A percentile compares a stretch with the other conserved stretches of the same genome.
Conservation (phyloP, 352 stramenopile species). For the Globisporangium uncinulatum region DNA sequence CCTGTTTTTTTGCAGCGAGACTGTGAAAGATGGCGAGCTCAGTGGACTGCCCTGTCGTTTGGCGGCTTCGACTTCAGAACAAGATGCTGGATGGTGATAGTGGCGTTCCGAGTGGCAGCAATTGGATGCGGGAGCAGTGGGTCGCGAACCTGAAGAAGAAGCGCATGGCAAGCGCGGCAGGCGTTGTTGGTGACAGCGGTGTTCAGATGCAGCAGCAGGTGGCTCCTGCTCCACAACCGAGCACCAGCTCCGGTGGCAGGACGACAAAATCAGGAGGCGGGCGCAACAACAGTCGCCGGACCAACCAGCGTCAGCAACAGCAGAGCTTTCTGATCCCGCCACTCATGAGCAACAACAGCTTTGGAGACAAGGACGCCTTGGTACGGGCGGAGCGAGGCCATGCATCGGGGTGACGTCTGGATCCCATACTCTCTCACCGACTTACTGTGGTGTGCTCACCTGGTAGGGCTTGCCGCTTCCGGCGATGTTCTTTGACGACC, state of each 20-base stretch:
- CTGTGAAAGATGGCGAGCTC: no score
- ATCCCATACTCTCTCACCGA: no score
- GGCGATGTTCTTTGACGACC: constrained; percentile 50
- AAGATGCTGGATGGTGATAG: constrained; percentile 32
- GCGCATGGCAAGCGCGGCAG: constrained; percentile 29
- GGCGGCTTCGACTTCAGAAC: no score
- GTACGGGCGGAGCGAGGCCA: no score
- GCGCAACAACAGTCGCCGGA: constrained; percentile 17
- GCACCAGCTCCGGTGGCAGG: constrained; percentile 7
- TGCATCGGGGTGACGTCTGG: no score
- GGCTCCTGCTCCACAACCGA: constrained; percentile 5
- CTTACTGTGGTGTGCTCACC: no score
- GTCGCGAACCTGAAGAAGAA: constrained; percentile 84
- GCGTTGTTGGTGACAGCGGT: constrained; percentile 10
- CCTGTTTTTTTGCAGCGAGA: no score
- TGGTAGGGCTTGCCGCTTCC: constrained; percentile 27
- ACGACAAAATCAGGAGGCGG: constrained; percentile 19
- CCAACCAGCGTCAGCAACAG: constrained; percentile 16
- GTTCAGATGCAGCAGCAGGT: constrained; percentile 12
- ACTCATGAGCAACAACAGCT: no score
- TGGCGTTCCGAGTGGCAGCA: constrained; percentile 27
- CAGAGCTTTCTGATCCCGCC: constrained; percentile 6
- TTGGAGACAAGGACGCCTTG: constrained; percentile 17
- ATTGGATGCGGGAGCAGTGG: constrained; percentile 79
- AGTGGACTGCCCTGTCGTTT: no score